Evolutionary conservation across 495 filamentous ascomycete species (phyloP).

Genomic region (Pseudomonodictys pantanalensis): DNA sequence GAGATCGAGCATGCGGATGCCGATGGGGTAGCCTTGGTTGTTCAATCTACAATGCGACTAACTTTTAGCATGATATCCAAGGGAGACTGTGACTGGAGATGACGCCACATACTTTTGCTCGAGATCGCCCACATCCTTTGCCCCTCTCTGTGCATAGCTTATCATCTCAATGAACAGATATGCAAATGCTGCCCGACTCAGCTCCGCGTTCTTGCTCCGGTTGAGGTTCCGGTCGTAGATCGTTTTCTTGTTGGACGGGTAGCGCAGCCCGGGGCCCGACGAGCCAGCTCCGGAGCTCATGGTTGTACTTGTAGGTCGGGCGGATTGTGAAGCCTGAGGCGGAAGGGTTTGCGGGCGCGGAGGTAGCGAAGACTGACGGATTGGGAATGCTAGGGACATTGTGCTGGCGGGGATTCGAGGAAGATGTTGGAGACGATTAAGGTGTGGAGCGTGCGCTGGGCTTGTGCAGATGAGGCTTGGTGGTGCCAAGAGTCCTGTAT

Average conservation of each 20-base stretch:
- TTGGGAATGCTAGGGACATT: not conserved
- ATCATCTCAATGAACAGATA: slow-evolving; percentile 98
- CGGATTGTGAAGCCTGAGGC: not conserved
- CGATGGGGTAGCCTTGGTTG: slow-evolving; percentile 90
- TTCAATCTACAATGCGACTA: slow-evolving; percentile 64
- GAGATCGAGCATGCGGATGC: slow-evolving; percentile 90
- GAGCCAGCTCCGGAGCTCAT: slow-evolving; percentile 4
- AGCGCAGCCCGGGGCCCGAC: slow-evolving; percentile 66
- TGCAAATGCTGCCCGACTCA: slow-evolving; percentile 89
- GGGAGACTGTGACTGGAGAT: not conserved
- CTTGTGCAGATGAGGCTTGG: not conserved
- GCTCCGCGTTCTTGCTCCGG: slow-evolving; percentile 77
- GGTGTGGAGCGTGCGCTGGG: not conserved
- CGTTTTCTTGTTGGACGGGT: slow-evolving; percentile 92
- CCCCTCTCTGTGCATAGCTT: slow-evolving; percentile 83
- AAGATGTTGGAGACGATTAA: not conserved
- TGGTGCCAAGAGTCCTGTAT: slow-evolving; percentile 1
- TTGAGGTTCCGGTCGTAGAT: slow-evolving; percentile 97
- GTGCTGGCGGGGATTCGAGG: too few species aligned
- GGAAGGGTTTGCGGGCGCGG: not conserved
- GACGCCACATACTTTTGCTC: slow-evolving; percentile 70
- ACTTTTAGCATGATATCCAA: slow-evolving; percentile 2
- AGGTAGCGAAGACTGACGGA: not conserved
- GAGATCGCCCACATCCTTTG: slow-evolving; percentile 87
- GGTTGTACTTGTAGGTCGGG: not conserved